Conservation (phyloP, 2,329 filamentous ascomycete species). For the Dothiorella sarmentorum region DNA sequence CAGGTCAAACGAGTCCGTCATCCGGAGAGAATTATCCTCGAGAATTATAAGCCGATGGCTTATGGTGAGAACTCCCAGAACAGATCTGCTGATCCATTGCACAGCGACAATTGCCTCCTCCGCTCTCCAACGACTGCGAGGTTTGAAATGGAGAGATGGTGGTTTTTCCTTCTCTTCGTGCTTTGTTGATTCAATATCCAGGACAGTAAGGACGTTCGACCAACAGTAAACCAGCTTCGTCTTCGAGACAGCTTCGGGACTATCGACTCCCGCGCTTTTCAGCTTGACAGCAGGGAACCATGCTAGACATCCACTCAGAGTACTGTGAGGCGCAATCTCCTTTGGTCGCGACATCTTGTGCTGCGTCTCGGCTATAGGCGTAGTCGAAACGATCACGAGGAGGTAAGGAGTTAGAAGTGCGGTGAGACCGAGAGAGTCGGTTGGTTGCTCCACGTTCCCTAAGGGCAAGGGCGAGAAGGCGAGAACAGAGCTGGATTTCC, state of each 20-base stretch:
- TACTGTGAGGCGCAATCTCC: conserved; percentile 82
- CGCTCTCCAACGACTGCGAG: conserved; percentile 84
- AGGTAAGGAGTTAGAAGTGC: conserved; percentile 95
- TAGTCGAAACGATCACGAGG: conserved; percentile 94
- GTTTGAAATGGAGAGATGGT: conserved; percentile 72
- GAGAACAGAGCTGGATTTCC: conserved; percentile 91
- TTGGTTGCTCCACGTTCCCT: conserved; percentile 87
- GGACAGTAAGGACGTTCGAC: conserved; percentile 93
- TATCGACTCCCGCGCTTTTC: conserved; percentile 67
- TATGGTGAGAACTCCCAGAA: conserved; percentile 86
- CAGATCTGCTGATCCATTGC: conserved; percentile 93
- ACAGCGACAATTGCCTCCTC: conserved; percentile 95
- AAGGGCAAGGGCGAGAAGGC: conserved; percentile 87
- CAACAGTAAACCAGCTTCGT: conserved; percentile 95
- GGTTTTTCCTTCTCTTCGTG: conserved; percentile 71
- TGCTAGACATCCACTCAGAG: conserved; percentile 88
- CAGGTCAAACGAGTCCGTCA: conserved; percentile 92
- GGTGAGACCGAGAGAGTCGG: conserved; percentile 83
- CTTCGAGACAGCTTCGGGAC: conserved; percentile 67
- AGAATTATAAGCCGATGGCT: conserved; percentile 90
- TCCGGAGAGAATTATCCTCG: conserved; percentile 82
- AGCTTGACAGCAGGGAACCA: conserved; percentile 97
- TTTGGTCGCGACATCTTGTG: conserved; percentile 90
- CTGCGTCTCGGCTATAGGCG: conserved; percentile 91
- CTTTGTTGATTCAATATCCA: conserved; percentile 76